Base-by-base conservation (phyloP, 768 basidiomycete genomes). In the Psilocybe subaeruginosa region DNA sequence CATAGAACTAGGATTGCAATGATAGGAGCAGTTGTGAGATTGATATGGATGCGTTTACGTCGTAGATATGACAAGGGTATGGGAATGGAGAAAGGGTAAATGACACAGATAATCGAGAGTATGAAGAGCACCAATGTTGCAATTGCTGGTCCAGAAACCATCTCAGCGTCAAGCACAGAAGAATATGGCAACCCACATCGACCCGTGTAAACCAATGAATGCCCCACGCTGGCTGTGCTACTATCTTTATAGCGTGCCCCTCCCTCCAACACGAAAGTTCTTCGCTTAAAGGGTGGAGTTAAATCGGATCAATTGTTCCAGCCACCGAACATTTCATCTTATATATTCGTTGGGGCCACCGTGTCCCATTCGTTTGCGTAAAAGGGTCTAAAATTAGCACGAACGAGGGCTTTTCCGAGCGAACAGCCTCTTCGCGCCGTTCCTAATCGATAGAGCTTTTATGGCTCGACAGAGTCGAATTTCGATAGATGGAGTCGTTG, bases 11-110 rank as follows among this genome's bases (percentile, higher is more conserved):
- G 76, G 27, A 86, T 84, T 9, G 82, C 78, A 51, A 82, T 66
- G 19, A 85, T 83, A 0, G 85, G 85, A 0, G 84, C 82, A 3
- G 83, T 84, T 1, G 80, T 82, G 43, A 86, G 78, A 67, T 85
- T 78, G 47, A 86, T 68, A 8, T 72, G 75, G 17, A 83, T 67
- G 8, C 62, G 73, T 64, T 65, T 74, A 35, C 60, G 66, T 1
- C 75, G 72, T 56, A 77, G 49, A 48, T 73, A 65, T 1, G 71
- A 76, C 2, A 77, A 65, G 4, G 66, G 72, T 0, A 78, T 67
- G 12, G 77, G 78, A 2, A 74, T 67, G 1, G 66, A 66, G 31
- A 82, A 69, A 1, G 83, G 80, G 17, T 68, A 71, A 46, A 86
- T 85, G 0, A 86, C 85, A 59, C 81, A 80, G 56, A 78, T 66